Evolutionary conservation across 2,329 filamentous ascomycete species (phyloP), one percentile per base, ranked within the genome.

Genomic region (Xylaria sp.): DNA sequence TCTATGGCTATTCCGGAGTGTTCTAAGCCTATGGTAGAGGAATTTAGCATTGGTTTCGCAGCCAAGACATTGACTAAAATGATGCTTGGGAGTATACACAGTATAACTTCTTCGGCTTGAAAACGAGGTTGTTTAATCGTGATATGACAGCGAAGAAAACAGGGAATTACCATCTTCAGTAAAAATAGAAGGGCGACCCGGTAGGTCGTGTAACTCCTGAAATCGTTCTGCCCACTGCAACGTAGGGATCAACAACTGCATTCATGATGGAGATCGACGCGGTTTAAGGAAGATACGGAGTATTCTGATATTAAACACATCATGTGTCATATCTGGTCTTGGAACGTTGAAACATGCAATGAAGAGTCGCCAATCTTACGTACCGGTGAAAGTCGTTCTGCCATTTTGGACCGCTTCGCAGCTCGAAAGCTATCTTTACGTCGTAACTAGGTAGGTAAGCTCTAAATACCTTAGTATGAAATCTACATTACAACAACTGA

Each of bases 1-100:
- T 51, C 44, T 22, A 63, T 44, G 13, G 44, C 61, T 25, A 50
- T 9, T 31, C 53, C 45, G 9, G 61, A 63, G 38, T 57, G 44
- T 33, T n/a, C 5, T 15, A 22, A 7, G 31, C 33, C 50, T 53
- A n/a, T 36, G 5, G 25, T 10, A 13, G 10, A 53, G n/a, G n/a
- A 5, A 5, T 13, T 53, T 53, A 53, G 31, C 6, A 53, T 53
- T 38, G 17, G 6, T 53, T 13, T 22, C 6, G 13, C 17, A 25
- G 5, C 3, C 10, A 25, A 22, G 20, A 38, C 2, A 3, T 2
- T 25, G 33, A 49, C 31, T 10, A 15, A 15, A 38, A 15, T 5
- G 20, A 22, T 38, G 3, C 3, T 33, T 10, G 1, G 4, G 10
- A 38, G n/a, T 22, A n/a, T 20, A 9, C 9, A 13, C 7, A 15